These are phyloP conservation scores for Solanum hybrid DNA, from an alignment of 305 asterid species.

Conservation along the genomic window DNA sequence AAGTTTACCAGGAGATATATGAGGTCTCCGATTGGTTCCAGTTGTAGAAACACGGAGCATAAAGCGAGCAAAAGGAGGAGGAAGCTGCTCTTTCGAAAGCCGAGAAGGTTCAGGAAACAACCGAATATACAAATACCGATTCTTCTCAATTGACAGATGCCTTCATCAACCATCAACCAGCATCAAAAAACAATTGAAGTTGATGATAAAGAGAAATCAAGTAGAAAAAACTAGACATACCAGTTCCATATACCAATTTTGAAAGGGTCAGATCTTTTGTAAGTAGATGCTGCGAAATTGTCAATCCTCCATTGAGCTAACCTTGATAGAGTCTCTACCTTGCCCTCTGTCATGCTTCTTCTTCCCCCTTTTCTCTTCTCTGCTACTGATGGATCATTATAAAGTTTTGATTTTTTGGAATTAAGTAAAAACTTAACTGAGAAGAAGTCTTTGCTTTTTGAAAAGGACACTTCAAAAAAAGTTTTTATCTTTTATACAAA, in stretches of 20 bases:
- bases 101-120: slow-evolving; percentile 81
- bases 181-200: neutral
- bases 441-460: too few species aligned
- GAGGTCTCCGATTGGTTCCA: slow-evolving; percentile 56
- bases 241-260: slow-evolving; percentile 93
- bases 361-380: neutral
- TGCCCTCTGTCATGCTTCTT: slow-evolving; percentile 32
- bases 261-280: slow-evolving; percentile 86
- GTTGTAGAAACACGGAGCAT: slow-evolving; percentile 52
- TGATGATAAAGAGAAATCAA: neutral
- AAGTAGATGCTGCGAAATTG: slow-evolving; percentile 55
- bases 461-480: too few species aligned
- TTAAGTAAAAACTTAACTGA: too few species aligned
- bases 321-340: slow-evolving; percentile 80
- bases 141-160: slow-evolving; percentile 82
- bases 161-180: too few species aligned
- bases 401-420: neutral
- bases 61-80: slow-evolving; percentile 51
- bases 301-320: slow-evolving; percentile 98
- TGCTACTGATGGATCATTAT: neutral
- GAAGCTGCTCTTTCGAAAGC: slow-evolving; percentile 68
- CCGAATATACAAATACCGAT: slow-evolving; percentile 61
- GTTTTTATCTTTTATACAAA: too few species aligned
- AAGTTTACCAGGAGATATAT: slow-evolving; percentile 56
- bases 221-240: slow-evolving; percentile 15